phyloP scores from a whole-genome alignment of 805 yeast genomes.

The Wickerhamomyces alni region DNA sequence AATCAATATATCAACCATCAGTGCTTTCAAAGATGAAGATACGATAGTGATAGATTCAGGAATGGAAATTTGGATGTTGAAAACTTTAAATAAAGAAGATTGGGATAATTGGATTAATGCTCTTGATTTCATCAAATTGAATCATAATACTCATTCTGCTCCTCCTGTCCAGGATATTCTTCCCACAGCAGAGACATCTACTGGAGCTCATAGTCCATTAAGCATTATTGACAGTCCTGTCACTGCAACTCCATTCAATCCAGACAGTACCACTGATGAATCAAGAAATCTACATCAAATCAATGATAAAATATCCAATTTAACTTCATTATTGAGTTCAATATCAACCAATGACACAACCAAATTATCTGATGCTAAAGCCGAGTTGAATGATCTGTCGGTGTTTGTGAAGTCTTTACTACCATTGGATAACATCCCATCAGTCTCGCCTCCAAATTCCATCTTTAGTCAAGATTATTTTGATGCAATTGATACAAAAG shows the following conservation, averaged over 20 bases:
- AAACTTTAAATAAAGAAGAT: conserved; percentile 56
- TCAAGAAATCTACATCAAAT: not conserved
- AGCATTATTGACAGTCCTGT: not conserved
- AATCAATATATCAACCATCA: conserved; percentile 70
- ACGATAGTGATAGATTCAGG: conserved; percentile 89
- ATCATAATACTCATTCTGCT: conserved; percentile 1
- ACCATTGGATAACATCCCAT: not conserved
- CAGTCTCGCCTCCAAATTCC: conserved; percentile 23
- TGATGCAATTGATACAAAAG: conserved; percentile 52
- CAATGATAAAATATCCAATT: not conserved
- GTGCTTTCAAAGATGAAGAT: conserved; percentile 62
- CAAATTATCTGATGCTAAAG: not conserved
- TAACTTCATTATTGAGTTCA: not conserved
- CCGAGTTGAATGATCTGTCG: conserved; percentile 5
- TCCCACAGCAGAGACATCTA: no score
- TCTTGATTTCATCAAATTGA: conserved; percentile 38
- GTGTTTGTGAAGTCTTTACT: conserved; percentile 8
- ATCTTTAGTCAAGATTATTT: conserved; percentile 47
- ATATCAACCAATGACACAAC: not conserved
- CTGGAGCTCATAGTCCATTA: not conserved
- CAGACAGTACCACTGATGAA: no score
- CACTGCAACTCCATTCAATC: not conserved
- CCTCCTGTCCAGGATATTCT: no score
- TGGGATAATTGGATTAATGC: conserved; percentile 84
- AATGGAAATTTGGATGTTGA: conserved; percentile 87